Evolutionary conservation across 1,284 basidiomycete species (phyloP).

Genomic region (Malassezia cuniculi): DNA sequence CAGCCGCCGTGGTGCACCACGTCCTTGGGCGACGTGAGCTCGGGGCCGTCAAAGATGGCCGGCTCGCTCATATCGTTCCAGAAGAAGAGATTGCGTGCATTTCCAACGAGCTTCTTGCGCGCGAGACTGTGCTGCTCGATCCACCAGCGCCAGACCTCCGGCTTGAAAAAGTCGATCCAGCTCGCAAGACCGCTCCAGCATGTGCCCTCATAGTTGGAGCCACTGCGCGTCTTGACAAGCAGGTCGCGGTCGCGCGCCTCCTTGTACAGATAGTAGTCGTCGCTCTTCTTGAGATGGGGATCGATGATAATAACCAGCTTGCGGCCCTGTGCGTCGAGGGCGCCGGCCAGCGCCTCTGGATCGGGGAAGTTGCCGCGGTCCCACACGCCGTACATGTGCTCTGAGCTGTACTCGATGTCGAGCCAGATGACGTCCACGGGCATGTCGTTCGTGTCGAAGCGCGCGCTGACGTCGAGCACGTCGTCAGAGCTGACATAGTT

Average conservation of each 20-base stretch:
- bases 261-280: conserved; percentile 70
- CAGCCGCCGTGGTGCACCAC: conserved; percentile 81
- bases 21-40: conserved; percentile 93
- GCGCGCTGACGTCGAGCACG: conserved; percentile 68
- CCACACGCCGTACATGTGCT: conserved; percentile 98
- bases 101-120: conserved; percentile 28
- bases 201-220: conserved; percentile 86
- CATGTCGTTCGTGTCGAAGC: conserved; percentile 74
- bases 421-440: conserved; percentile 97
- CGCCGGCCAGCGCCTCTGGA: conserved; percentile 80
- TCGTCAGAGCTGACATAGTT: conserved; percentile 89
- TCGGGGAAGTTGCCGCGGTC: conserved; percentile 80
- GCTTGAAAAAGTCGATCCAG: conserved; percentile 97
- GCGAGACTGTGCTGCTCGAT: conserved; percentile 26
- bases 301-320: conserved; percentile 98
- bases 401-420: conserved; percentile 78
- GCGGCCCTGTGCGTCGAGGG: conserved; percentile 68
- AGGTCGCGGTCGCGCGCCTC: conserved; percentile 67
- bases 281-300: conserved; percentile 78
- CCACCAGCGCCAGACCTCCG: conserved; percentile 82
- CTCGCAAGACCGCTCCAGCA: conserved; percentile 92
- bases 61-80: conserved; percentile 99
- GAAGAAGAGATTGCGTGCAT: conserved; percentile 58
- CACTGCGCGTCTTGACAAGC: conserved; percentile 68
- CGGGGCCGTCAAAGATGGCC: conserved; percentile 92